phyloP scores from a whole-genome alignment of 352 stramenopile species.

The Stramenopiles sp. region DNA sequence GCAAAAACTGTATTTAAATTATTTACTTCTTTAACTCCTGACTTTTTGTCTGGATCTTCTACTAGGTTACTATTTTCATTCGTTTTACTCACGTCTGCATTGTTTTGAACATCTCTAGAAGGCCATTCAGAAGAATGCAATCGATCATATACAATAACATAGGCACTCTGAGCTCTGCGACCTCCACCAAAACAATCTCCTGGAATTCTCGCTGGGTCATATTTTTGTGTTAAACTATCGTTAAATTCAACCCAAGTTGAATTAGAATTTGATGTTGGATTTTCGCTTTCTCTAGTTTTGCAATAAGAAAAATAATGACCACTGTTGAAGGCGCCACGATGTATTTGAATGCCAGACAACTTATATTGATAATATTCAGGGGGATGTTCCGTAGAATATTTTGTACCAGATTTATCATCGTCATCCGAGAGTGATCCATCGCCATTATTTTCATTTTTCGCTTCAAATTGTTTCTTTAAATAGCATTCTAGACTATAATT shows the following conservation, averaged over 20 bases:
- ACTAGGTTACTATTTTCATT: too few species aligned
- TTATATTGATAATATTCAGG: constrained; percentile 21
- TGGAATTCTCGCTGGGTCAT: constrained; percentile 16
- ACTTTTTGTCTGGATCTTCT: too few species aligned
- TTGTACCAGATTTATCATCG: constrained; percentile 19
- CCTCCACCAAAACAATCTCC: constrained; percentile 18
- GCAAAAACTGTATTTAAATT: too few species aligned
- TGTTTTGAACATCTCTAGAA: too few species aligned
- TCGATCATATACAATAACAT: too few species aligned
- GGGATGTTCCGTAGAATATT: constrained; percentile 8
- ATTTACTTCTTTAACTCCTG: too few species aligned
- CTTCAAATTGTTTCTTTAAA: constrained; percentile 62
- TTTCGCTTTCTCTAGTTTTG: constrained; percentile 18
- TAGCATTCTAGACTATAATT: constrained; percentile 72
- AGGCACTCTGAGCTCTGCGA: too few species aligned
- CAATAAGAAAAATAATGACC: constrained; percentile 55
- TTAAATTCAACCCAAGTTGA: constrained; percentile 21
- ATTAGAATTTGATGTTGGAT: background rate
- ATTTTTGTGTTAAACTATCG: constrained; percentile 16
- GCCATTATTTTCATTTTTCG: constrained; percentile 55
- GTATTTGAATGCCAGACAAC: constrained; percentile 37
- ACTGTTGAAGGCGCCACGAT: constrained; percentile 39
- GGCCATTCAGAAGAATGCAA: too few species aligned
- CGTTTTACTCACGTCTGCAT: too few species aligned
- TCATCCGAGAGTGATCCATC: constrained; percentile 31